Percentiles rank a stretch among this genome's conserved stretches.
Conservation (phyloP, 306 rosid species). For the Vigna mungo region DNA sequence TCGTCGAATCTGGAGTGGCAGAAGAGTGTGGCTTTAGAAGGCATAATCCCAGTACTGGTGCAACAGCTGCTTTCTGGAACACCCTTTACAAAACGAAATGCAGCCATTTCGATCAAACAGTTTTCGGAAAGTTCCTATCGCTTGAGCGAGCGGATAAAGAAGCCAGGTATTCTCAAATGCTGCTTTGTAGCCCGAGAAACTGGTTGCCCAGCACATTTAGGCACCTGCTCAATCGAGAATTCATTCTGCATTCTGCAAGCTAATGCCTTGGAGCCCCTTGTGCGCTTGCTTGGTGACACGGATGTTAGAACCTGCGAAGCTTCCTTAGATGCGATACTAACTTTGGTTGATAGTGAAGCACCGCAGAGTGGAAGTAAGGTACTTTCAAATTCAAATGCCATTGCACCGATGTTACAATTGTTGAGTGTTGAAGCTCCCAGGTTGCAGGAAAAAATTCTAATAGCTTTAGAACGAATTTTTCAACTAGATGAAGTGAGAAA, state of each 20-base stretch:
- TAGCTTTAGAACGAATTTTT: conserved; percentile 60
- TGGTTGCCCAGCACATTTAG: conserved; percentile 63
- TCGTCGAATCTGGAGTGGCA: conserved; percentile 67
- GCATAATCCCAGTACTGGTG: conserved; percentile 63
- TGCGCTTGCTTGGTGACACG: conserved; percentile 60
- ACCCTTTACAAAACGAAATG: conserved; percentile 51
- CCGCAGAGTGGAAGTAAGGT: conserved; percentile 58
- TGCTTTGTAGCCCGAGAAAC: conserved; percentile 49
- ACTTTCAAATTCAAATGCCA: conserved; percentile 60
- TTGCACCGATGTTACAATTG: conserved; percentile 51
- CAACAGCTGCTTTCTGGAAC: conserved; percentile 64
- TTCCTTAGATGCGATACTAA: conserved; percentile 63
- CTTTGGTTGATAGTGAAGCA: conserved; percentile 55
- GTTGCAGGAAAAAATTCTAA: conserved; percentile 59
- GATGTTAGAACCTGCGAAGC: conserved; percentile 62
- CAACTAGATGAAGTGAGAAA: conserved; percentile 52
- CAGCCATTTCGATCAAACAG: conserved; percentile 70
- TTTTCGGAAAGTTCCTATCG: conserved; percentile 63
- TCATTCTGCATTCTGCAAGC: conserved; percentile 70
- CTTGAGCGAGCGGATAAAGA: conserved; percentile 64
- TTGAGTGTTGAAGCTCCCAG: conserved; percentile 43
- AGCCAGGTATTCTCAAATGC: conserved; percentile 40
- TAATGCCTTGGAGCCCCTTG: conserved; percentile 67
- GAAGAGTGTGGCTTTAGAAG: conserved; percentile 66
- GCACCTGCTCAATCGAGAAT: conserved; percentile 61